Conservation (phyloP, 768 basidiomycete species). For the Mycena capillaripes region DNA sequence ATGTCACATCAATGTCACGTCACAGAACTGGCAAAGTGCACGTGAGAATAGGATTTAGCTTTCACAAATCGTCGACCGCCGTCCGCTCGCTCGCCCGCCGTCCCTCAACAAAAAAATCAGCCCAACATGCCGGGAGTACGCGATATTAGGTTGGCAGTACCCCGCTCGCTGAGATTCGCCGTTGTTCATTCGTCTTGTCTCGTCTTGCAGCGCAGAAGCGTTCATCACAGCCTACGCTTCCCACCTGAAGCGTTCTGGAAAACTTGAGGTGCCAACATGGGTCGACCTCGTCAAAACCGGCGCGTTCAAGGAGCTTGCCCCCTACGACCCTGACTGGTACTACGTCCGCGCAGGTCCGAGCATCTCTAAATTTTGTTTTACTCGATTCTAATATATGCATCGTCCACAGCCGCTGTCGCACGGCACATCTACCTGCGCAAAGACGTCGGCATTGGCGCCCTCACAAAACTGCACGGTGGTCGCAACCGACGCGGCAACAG, state of each 20-base stretch:
- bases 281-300: conserved; percentile 99
- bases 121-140: conserved; percentile 85
- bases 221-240: conserved; percentile 96
- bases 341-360: conserved; percentile 96
- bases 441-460: conserved; percentile 93
- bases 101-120: conserved; percentile 62
- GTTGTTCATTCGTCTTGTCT: conserved; percentile 12
- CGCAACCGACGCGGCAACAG: conserved; percentile 97
- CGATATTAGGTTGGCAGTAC: conserved; percentile 75
- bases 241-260: conserved; percentile 98
- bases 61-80: conserved; percentile 53
- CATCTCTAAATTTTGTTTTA: not conserved
- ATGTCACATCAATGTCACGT: too few relatives aligned
- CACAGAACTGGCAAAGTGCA: too few relatives aligned
- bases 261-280: conserved; percentile 99
- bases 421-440: conserved; percentile 99
- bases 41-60: too few relatives aligned
- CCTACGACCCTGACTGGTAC: conserved; percentile 99
- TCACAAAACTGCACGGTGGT: conserved; percentile 97
- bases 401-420: conserved; percentile 85
- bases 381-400: conserved; percentile 4
- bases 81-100: conserved; percentile 50
- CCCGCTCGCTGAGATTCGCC: not conserved
- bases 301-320: conserved; percentile 97
- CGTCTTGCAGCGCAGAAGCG: conserved; percentile 79